These are phyloP conservation scores for Aureobasidium vineae DNA, from an alignment of 2,329 filamentous ascomycete species.

Conservation along the genomic window DNA sequence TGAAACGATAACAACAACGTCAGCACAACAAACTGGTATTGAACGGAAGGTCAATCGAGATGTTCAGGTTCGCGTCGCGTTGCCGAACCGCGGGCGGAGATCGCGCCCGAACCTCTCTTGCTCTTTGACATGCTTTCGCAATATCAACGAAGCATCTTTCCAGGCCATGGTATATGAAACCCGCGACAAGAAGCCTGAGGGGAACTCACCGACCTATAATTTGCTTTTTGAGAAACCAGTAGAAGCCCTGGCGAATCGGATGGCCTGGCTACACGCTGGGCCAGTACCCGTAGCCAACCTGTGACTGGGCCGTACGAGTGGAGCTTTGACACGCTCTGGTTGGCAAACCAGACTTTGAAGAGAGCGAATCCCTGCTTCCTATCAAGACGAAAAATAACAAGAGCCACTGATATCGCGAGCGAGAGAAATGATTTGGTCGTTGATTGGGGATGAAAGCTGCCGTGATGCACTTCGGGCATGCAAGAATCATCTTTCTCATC, in stretches of 20 bases:
- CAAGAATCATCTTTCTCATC: neutral
- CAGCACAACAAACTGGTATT: neutral
- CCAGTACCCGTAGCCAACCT: slow-evolving; percentile 20
- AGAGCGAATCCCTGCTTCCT: slow-evolving; percentile 1
- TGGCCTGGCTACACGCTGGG: slow-evolving; percentile 21
- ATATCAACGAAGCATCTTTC: slow-evolving; percentile 3
- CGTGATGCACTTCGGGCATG: slow-evolving; percentile 1
- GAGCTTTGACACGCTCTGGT: slow-evolving; percentile 22
- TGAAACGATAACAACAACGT: neutral
- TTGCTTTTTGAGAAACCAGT: slow-evolving; percentile 12
- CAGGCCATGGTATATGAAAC: neutral
- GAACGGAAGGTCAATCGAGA: neutral
- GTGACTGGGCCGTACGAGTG: slow-evolving; percentile 3
- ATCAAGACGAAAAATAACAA: neutral
- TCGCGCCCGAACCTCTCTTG: neutral
- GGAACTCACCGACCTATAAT: slow-evolving; percentile 10
- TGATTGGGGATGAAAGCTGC: slow-evolving; percentile 8
- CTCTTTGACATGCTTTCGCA: slow-evolving; percentile 3
- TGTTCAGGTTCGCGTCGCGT: slow-evolving; percentile 8
- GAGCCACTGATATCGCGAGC: neutral
- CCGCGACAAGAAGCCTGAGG: neutral
- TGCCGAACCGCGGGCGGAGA: slow-evolving; percentile 8
- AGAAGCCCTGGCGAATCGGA: slow-evolving; percentile 17
- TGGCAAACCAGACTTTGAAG: neutral
- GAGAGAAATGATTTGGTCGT: neutral